Percentiles rank a stretch among this genome's conserved stretches.
These are phyloP conservation scores for Naganishia randhawae DNA, from an alignment of 768 basidiomycete species.

Conservation along the genomic window DNA sequence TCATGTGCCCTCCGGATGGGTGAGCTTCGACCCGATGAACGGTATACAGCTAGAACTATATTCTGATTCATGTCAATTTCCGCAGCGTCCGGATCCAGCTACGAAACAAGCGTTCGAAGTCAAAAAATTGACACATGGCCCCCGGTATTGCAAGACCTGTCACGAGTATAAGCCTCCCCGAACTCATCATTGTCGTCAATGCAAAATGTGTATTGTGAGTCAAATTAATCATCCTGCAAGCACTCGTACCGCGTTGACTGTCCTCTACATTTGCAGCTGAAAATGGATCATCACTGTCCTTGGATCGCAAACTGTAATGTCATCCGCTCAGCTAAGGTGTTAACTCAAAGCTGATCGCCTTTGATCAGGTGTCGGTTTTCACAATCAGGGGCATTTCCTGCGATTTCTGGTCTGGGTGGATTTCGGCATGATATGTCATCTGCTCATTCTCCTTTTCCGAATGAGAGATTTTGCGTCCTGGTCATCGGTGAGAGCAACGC, in stretches of 20 bases:
- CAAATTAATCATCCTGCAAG: neutral
- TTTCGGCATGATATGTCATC: constrained; percentile 78
- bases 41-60: neutral
- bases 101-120: constrained; percentile 74
- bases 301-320: constrained; percentile 49
- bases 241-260: neutral
- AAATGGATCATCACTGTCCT: constrained; percentile 67
- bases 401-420: constrained; percentile 92
- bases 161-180: constrained; percentile 78
- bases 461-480: constrained; percentile 47
- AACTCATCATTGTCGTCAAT: constrained; percentile 88
- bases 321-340: neutral
- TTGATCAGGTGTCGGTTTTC: constrained; percentile 86
- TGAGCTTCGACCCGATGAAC: constrained; percentile 52
- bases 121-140: constrained; percentile 76
- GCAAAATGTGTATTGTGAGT: constrained; percentile 63
- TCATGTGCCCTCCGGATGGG: constrained; percentile 71
- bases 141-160: constrained; percentile 83
- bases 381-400: constrained; percentile 72
- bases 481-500: constrained; percentile 28
- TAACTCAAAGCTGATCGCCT: neutral
- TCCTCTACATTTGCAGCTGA: constrained; percentile 66
- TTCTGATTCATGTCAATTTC: constrained; percentile 20
- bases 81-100: constrained; percentile 69
- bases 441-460: constrained; percentile 72